A percentile compares a stretch with the other conserved stretches of the same genome.
Evolutionary conservation across 495 filamentous ascomycete species (phyloP).

Genomic region (Saxispiralis lemnorum): DNA sequence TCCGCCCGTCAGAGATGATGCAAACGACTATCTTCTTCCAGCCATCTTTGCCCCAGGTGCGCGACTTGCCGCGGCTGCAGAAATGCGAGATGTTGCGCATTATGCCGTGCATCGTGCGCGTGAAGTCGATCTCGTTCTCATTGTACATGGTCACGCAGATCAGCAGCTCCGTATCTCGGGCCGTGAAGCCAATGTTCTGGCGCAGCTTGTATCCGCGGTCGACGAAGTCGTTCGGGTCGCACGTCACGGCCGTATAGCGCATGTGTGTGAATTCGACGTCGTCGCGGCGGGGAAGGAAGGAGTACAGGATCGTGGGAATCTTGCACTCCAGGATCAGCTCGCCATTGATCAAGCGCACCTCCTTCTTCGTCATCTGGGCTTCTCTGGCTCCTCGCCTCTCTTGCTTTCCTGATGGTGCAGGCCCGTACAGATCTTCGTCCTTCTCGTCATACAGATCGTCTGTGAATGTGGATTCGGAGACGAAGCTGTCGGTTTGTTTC

Average conservation of each 20-base stretch:
- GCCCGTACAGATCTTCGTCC: constrained; percentile 56
- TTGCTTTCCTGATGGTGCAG: constrained; percentile 71
- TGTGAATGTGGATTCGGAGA: constrained; percentile 46
- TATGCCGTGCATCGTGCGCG: constrained; percentile 94
- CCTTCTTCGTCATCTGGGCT: constrained; percentile 80
- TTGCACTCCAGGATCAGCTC: constrained; percentile 97
- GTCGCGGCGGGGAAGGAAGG: constrained; percentile 78
- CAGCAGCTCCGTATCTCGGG: constrained; percentile 90
- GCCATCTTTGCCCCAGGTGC: constrained; percentile 91
- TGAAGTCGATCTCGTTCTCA: constrained; percentile 90
- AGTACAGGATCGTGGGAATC: constrained; percentile 92
- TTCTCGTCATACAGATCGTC: constrained; percentile 33
- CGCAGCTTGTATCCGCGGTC: constrained; percentile 77
- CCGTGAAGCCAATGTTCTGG: constrained; percentile 76
- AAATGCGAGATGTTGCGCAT: constrained; percentile 97
- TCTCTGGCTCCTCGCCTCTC: constrained; percentile 66
- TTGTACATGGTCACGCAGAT: constrained; percentile 99
- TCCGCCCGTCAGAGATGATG: constrained; percentile 81
- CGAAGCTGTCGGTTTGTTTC: constrained; percentile 43
- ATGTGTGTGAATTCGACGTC: constrained; percentile 97
- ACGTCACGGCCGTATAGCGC: constrained; percentile 99
- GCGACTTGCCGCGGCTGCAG: constrained; percentile 74
- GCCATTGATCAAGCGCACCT: constrained; percentile 90
- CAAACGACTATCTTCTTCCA: constrained; percentile 99
- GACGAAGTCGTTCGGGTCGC: constrained; percentile 90